Percentiles rank a stretch among this genome's conserved stretches.
Conservation (phyloP, 73 alveolate species). For the Durusdinium trenchii region DNA sequence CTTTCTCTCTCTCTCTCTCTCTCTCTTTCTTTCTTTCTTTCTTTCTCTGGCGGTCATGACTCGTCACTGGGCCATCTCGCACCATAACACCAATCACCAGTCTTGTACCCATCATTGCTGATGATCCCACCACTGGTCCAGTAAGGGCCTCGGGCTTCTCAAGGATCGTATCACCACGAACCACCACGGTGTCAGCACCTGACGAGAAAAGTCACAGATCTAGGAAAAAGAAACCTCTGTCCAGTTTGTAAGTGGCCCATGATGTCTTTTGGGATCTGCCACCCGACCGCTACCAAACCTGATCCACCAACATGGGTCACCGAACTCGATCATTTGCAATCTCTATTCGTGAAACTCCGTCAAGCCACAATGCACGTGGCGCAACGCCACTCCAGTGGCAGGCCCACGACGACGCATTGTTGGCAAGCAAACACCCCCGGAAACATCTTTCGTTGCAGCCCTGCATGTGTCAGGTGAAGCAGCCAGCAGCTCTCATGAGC, state of each 20-base stretch:
- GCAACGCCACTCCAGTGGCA: too few relatives aligned
- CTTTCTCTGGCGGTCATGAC: too few relatives aligned
- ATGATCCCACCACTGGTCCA: not conserved
- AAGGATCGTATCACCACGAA: constrained; percentile 21
- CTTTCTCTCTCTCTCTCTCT: too few relatives aligned
- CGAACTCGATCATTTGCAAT: too few relatives aligned
- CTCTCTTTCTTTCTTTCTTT: too few relatives aligned
- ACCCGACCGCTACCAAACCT: not conserved
- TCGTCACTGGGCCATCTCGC: too few relatives aligned
- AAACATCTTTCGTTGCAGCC: not conserved
- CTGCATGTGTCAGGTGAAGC: not conserved
- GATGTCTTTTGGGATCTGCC: too few relatives aligned
- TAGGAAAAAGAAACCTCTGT: not conserved
- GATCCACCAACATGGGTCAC: not conserved
- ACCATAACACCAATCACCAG: too few relatives aligned
- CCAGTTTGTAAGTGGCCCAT: too few relatives aligned
- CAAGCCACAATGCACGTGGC: too few relatives aligned
- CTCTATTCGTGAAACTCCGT: too few relatives aligned
- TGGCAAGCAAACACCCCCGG: not conserved
- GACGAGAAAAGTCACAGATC: not conserved
- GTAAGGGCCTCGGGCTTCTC: constrained; percentile 58
- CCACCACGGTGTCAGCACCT: constrained; percentile 72
- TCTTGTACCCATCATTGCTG: too few relatives aligned
- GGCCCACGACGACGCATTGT: not conserved
- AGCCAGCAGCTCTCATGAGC: not conserved